Base-by-base conservation (phyloP, 768 basidiomycete species). In the Chlorophyllum brunneum region DNA sequence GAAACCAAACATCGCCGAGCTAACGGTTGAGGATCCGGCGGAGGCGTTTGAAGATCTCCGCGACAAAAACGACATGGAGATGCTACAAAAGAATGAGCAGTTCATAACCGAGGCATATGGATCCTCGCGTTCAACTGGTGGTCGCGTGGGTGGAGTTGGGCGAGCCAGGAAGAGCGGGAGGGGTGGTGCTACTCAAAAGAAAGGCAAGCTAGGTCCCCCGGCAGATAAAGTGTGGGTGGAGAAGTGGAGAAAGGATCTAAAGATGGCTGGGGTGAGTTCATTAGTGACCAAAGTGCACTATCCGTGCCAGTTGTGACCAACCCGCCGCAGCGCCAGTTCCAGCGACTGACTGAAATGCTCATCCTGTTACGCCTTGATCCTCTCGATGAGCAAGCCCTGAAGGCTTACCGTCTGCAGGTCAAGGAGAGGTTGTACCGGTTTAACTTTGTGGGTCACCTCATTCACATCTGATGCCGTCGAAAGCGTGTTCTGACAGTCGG, bases 11-110 rank as follows among this genome's bases (percentile, higher is more conserved):
- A 81, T 95, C 33, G 85, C 88, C n/a, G 95, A 98, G 67, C 71
- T 98, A 36, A 97, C 94, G 1, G 90, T 99, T 18, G 97, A 99
- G 70, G 97, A 99, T 65, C 97, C 97, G 1, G 93, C 93, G 0
- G 97, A 99, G 70, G 90, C 92, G 8, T 98, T 99, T 63, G 95
- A 98, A 66, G 97, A 98, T 66, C 77, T 98, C 37, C 77, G 95
- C 29, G 97, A 98, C 70, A 86, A 91, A 49, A 89, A 88, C 58
- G 97, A 99, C 66, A 76, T 98, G 16, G 72, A 78, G 56, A 88
- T 88, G 79, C 74, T 98, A 16, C 75, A 91, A 11, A 66, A 72
- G 0, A 70, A 85, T 56, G 70, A 77, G 49, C 72, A 70, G 38
- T 90, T 95, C 65, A 81, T 88, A 72, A 68, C 74, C 24, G 88